Evolutionary conservation across 768 basidiomycete species (phyloP).

Genomic region (Mycena indigotica): DNA sequence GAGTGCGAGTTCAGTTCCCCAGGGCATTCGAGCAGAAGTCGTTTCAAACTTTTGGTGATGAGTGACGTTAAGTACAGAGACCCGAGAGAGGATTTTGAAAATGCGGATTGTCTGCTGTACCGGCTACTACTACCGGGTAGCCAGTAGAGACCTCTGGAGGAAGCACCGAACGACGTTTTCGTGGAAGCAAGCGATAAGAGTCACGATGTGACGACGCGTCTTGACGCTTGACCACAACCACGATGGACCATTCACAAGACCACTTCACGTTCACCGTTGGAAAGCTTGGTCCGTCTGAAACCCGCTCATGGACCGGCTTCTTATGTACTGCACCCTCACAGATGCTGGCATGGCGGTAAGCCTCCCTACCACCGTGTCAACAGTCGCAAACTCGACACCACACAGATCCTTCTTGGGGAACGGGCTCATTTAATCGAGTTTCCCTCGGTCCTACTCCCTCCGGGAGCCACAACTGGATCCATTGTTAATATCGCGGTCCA

Average conservation of each 20-base stretch:
- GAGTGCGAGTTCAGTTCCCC: no score
- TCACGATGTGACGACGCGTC: not conserved
- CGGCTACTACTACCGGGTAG: no score
- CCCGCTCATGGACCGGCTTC: not conserved
- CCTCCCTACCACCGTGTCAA: no score
- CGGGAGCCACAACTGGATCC: slow-evolving; percentile 89
- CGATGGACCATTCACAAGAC: not conserved
- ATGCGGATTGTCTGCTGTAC: no score
- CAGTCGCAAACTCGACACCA: not conserved
- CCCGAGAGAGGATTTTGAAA: no score
- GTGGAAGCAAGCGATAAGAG: not conserved
- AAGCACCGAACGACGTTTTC: no score
- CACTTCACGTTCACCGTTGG: slow-evolving; percentile 90
- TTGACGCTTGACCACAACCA: not conserved
- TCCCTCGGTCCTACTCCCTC: slow-evolving; percentile 91
- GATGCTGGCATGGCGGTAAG: slow-evolving; percentile 30
- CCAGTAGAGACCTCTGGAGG: no score
- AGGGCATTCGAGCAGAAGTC: no score
- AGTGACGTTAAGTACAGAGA: no score
- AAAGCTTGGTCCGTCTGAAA: slow-evolving; percentile 76
- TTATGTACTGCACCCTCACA: slow-evolving; percentile 30
- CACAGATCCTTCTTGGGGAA: slow-evolving; percentile 87
- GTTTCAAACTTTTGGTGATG: no score
- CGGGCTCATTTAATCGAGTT: slow-evolving; percentile 97
- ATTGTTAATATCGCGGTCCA: slow-evolving; percentile 97